phyloP scores from a whole-genome alignment of 352 stramenopile genomes.

The Pythium grandisporangium region DNA sequence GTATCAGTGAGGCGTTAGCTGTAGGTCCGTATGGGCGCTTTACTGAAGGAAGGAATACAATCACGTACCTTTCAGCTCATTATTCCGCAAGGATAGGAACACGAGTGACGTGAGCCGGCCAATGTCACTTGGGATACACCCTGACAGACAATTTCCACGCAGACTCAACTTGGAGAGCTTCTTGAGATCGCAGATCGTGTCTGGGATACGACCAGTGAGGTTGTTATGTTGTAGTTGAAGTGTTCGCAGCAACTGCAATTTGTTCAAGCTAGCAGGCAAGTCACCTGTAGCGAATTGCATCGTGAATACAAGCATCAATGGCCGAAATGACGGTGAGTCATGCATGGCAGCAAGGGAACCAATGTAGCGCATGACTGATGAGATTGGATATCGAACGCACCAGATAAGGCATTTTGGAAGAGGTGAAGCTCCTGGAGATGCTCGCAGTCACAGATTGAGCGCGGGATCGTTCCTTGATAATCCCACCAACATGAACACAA shows the following conservation, averaged over 20 bases:
- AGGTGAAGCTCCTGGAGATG: constrained; percentile 70
- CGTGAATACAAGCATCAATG: too few relatives aligned
- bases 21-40: too few relatives aligned
- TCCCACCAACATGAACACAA: background rate
- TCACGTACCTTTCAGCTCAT: constrained; percentile 37
- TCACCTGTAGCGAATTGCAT: too few relatives aligned
- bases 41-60: background rate
- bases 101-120: constrained; percentile 56
- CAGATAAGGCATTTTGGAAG: constrained; percentile 69
- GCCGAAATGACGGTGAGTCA: too few relatives aligned
- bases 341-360: too few relatives aligned
- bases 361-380: too few relatives aligned
- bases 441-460: constrained; percentile 32
- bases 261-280: too few relatives aligned
- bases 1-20: too few relatives aligned
- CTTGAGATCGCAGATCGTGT: constrained; percentile 38
- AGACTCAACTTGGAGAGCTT: constrained; percentile 63
- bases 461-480: constrained; percentile 27
- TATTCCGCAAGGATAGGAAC: constrained; percentile 82
- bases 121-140: constrained; percentile 49
- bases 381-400: too few relatives aligned
- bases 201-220: constrained; percentile 40
- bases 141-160: constrained; percentile 70
- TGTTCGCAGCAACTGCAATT: constrained; percentile 52
- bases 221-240: constrained; percentile 83